Percentiles rank a stretch among this genome's conserved stretches.
Evolutionary conservation across 75 land plant genomes (phyloP).

Genomic region (Cryptomeria japonica): DNA sequence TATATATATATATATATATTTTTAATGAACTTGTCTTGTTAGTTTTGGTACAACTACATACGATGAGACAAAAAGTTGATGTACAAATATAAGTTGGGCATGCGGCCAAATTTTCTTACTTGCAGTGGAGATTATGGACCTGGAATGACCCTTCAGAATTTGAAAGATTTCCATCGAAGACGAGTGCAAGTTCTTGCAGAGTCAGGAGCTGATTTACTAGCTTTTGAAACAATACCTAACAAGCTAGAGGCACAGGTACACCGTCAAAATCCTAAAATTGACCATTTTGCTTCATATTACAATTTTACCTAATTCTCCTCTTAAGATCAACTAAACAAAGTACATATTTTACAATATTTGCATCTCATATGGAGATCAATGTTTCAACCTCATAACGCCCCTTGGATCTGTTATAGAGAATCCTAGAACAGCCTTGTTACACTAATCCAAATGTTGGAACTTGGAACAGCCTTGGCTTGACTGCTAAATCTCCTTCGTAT

Average conservation of each 20-base stretch:
- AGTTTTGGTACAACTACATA: background rate
- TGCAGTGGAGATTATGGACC: constrained; percentile 88
- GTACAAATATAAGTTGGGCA: background rate
- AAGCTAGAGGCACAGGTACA: constrained; percentile 92
- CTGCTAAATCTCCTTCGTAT: background rate
- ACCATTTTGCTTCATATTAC: background rate
- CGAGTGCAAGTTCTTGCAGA: constrained; percentile 80
- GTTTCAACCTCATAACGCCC: background rate
- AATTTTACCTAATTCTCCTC: background rate
- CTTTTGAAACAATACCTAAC: constrained; percentile 97
- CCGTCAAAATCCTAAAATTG: background rate
- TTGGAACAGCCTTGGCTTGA: background rate
- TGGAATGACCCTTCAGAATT: constrained; percentile 43
- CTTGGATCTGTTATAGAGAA: background rate
- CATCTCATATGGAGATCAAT: background rate
- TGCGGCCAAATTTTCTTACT: background rate
- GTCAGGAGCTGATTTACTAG: constrained; percentile 84
- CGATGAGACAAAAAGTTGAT: background rate
- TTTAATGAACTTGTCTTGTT: background rate
- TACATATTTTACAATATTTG: background rate
- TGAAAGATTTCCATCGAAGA: constrained; percentile 91
- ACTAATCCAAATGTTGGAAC: background rate
- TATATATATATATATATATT: background rate
- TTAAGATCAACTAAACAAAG: background rate
- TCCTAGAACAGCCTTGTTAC: background rate